Evolutionary conservation across 2,329 filamentous ascomycete species (phyloP), one percentile per base, ranked within the genome.

Genomic region (Zasmidium cellare): DNA sequence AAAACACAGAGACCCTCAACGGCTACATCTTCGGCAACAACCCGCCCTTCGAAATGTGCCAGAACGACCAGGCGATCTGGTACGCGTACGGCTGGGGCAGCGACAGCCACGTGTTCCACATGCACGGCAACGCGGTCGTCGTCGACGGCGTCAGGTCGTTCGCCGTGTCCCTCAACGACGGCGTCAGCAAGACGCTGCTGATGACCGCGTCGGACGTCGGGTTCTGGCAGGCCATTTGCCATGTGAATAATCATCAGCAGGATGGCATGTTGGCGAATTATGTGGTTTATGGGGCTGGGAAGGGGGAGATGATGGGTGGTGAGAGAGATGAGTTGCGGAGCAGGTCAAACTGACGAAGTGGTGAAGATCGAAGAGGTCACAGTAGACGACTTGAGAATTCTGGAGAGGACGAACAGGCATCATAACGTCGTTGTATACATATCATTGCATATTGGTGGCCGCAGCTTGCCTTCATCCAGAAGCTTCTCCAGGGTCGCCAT

Each of bases 41-140:
- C 25, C 68, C 69, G 9, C 56, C 62, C 11, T 71, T 69, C 60
- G 61, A 71, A 45, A 71, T 70, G 66, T 71, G 69, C 53, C 24
- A 65, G 2, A 54, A 65, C 54, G 69, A 72, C 44, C 58, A 64
- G 9, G 67, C 67, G n/a, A 69, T 71, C 53, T 72, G 69, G 69
- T 71, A 71, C 50, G 55, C 68, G 23, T 66, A 66, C 51, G 65
- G 68, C 9, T 66, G 63, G 20, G 67, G 65, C 16, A 45, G 41
- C 16, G 65, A 61, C 14, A 63, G 60, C 16, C 69, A 72, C 47
- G 66, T 69, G 19, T 68, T 70, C 54, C 69, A 72, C 46, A 60
- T 69, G 59, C 69, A 71, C 49, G 70, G 70, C 9, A 65, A 69
- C 52, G 59, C 63, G 25, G 60, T 70, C 51, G 24, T 46, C 44